Conservation (phyloP, 1,284 basidiomycete genomes). For the Ustilago crameri region DNA sequence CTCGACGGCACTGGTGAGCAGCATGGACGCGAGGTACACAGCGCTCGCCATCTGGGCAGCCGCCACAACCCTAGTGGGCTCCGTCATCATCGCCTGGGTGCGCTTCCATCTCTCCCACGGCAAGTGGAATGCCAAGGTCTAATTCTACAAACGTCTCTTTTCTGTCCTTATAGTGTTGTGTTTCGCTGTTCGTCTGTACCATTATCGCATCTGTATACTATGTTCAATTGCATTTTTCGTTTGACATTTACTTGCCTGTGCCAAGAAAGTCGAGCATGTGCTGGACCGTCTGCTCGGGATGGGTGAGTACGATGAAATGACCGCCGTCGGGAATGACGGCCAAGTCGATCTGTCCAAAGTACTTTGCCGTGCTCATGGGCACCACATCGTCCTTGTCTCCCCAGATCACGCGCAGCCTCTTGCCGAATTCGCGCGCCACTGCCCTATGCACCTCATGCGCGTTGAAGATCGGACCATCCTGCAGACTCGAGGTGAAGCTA, state of each 20-base stretch:
- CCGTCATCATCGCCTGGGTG: constrained; percentile 24
- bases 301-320: constrained; percentile 39
- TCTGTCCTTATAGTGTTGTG: too few species aligned
- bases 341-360: constrained; percentile 49
- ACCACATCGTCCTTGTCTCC: constrained; percentile 52
- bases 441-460: constrained; percentile 26
- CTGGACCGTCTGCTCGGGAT: constrained; percentile 37
- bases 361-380: constrained; percentile 41
- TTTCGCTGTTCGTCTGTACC: constrained; percentile 2
- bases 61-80: constrained; percentile 28
- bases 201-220: constrained; percentile 23
- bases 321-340: constrained; percentile 36
- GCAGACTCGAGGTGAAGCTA: constrained; percentile 40
- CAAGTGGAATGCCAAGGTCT: constrained; percentile 33
- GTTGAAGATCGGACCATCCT: constrained; percentile 46
- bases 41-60: constrained; percentile 43
- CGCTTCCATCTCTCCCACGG: constrained; percentile 28
- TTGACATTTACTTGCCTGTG: constrained; percentile 7
- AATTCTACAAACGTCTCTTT: neutral
- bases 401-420: constrained; percentile 36
- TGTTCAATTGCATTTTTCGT: constrained; percentile 6
- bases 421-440: constrained; percentile 26
- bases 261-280: constrained; percentile 48
- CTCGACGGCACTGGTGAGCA: constrained; percentile 25
- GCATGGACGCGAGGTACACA: constrained; percentile 30